Evolutionary conservation across 2,329 filamentous ascomycete genomes (phyloP), one percentile per base, ranked within the genome.

Genomic region (Colletotrichum gloeosporioides): DNA sequence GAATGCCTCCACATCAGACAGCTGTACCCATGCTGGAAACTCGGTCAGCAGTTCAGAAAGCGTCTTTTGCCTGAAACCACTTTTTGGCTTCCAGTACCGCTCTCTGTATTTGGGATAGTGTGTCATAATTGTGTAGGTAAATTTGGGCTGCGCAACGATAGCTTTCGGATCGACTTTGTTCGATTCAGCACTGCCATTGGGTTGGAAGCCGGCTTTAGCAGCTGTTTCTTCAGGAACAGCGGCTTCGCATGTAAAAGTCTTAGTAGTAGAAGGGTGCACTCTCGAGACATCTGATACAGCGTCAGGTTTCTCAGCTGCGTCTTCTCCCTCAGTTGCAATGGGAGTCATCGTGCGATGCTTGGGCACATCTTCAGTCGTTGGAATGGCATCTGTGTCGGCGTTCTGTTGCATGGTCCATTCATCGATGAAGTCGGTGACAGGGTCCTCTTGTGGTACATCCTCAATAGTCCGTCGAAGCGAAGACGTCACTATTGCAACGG

Each of bases 221-320:
- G 44, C 44, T 2, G 10, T 8, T 22, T 8, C 44, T 13, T 22
- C 44, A 22, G n/a, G 6, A 3, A 22, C 10, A 2, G n/a, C n/a
- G n/a, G n/a, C n/a, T n/a, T n/a, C n/a, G n/a, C n/a, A n/a, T n/a
- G n/a, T n/a, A n/a, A n/a, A n/a, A n/a, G n/a, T n/a, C n/a, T n/a
- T n/a, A n/a, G n/a, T n/a, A n/a, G n/a, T n/a, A 8, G 10, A 22
- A 53, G n/a, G 44, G 22, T 53, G 6, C n/a, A 53, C n/a, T 6
- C 44, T 4, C 0, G 13, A 13, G 10, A 3, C 2, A 0, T 0
- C n/a, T 8, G 2, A 1, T 13, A 2, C 44, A 6, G 2, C 3
- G 10, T 22, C 2, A 4, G n/a, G 10, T 22, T 3, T 53, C 44
- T 49, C 10, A 7, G 44, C 44, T 6, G n/a, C 44, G 2, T 49